Conservation (phyloP, 495 filamentous ascomycete genomes). For the Podospora bellae-mahoneyi region DNA sequence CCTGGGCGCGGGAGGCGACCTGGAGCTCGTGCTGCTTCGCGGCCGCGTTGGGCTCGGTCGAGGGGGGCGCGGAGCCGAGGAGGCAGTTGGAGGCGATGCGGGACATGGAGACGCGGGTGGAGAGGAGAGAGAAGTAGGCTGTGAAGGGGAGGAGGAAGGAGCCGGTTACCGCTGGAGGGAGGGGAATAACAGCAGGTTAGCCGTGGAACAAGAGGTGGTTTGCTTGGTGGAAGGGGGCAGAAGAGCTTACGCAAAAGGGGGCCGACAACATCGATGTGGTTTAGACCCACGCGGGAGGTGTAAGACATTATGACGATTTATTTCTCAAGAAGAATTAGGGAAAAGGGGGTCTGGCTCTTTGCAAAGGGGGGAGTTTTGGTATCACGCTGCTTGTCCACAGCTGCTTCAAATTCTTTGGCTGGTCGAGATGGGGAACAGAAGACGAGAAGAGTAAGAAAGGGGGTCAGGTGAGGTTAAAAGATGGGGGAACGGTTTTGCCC, state of each 20-base stretch:
- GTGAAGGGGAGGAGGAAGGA: constrained; percentile 46
- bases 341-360: not conserved
- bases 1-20: constrained; percentile 35
- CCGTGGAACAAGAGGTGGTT: not conserved
- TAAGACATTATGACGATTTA: constrained; percentile 11
- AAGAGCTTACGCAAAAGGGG: constrained; percentile 16
- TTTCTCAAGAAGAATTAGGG: not conserved
- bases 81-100: constrained; percentile 35
- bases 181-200: not conserved
- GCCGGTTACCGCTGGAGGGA: constrained; percentile 40
- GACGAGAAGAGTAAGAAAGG: not conserved
- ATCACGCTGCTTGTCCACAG: not conserved
- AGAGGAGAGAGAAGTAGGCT: constrained; percentile 43
- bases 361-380: not conserved
- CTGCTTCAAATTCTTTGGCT: not conserved
- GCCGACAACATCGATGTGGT: constrained; percentile 19
- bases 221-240: not conserved
- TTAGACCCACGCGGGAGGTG: constrained; percentile 14
- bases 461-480: not conserved
- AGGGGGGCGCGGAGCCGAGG: constrained; percentile 32
- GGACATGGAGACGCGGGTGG: constrained; percentile 39
- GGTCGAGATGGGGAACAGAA: not conserved
- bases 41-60: constrained; percentile 23
- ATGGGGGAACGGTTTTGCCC: not conserved
- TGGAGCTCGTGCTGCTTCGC: constrained; percentile 31